Percentiles rank a stretch among this genome's conserved stretches.
Conservation (phyloP, 805 yeast genomes). For the Myxozyma neglecta region DNA sequence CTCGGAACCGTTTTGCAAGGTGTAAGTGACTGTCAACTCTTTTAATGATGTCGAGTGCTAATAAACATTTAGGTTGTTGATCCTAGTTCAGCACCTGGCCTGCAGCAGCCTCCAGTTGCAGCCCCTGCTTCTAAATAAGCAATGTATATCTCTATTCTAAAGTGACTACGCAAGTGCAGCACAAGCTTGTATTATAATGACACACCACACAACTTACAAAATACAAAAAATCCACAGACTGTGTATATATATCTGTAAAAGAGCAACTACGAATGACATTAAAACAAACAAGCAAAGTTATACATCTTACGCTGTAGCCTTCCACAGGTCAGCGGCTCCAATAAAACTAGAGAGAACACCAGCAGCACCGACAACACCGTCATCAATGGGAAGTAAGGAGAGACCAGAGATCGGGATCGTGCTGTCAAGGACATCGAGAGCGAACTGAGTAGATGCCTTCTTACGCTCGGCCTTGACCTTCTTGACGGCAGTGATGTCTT, state of each 20-base stretch:
- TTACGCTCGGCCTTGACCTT: conserved; percentile 46
- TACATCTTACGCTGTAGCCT: conserved; percentile 16
- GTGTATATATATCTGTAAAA: not conserved
- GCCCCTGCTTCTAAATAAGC: conserved; percentile 1
- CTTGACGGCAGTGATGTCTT: conserved; percentile 44
- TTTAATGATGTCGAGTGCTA: not conserved
- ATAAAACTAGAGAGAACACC: conserved; percentile 79
- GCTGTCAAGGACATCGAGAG: conserved; percentile 75
- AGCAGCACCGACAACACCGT: conserved; percentile 78
- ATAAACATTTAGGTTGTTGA: conserved; percentile 8
- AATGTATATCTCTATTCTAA: not conserved
- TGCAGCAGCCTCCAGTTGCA: not conserved
- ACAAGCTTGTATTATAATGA: not conserved
- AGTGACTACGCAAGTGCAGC: not conserved
- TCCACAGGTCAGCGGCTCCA: conserved; percentile 51
- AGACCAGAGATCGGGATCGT: conserved; percentile 73
- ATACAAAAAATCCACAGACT: not conserved
- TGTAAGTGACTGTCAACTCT: not conserved
- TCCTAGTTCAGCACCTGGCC: conserved; percentile 7
- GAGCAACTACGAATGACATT: not conserved
- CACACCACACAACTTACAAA: not conserved
- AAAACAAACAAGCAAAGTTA: not conserved
- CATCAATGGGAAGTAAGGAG: conserved; percentile 60
- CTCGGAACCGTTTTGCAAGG: conserved; percentile 82
- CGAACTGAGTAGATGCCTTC: conserved; percentile 58